Evolutionary conservation across 768 basidiomycete genomes (phyloP), one percentile per base, ranked within the genome.

Genomic region (Mycena pura): DNA sequence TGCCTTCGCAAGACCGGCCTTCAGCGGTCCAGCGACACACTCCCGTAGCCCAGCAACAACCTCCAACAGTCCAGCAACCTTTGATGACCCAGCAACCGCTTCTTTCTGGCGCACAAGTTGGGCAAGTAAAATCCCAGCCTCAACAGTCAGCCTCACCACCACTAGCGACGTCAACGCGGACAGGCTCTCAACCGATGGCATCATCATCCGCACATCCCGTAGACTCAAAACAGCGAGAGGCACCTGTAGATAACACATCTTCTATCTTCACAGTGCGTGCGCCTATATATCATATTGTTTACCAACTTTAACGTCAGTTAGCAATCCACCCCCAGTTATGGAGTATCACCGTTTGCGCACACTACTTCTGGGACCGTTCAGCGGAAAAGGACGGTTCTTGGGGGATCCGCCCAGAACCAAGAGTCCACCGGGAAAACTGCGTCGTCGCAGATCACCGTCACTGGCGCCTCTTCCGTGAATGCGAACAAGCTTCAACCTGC

Each of bases 311-410:
- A 57, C 28, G 11, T 5, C 15, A 29, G 21, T 6, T 41, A 63
- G 56, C 14, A 27, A 7, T 32, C 49, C 24, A 48, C 46, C 9
- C 55, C 56, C 17, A 57, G 55, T 44, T 63, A 63, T 29, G 62
- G 62, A 11, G 32, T 57, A 2, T 63, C 62, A 46, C 62, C 62
- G 21, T 63, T 63, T 29, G 62, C 49, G 3, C 55, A 57, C 27
- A 46, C 28, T 43, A 49, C 62, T 11, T 11, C 49, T 38, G 21
- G 28, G 1, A 41, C 24, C 14, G 9, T 25, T 3, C 39, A 31
- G 6, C n/a, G 28, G 29, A 45, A 29, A 17, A 31, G 7, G 25
- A 21, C 14, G 28, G 40, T 34, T 3, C 39, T n/a, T n/a, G n/a
- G n/a, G n/a, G n/a, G n/a, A n/a, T n/a, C 47, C 1, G 15, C 10